Base-by-base conservation (phyloP, 1,139 yeast genomes). In the Lodderomyces jiufengensis region DNA sequence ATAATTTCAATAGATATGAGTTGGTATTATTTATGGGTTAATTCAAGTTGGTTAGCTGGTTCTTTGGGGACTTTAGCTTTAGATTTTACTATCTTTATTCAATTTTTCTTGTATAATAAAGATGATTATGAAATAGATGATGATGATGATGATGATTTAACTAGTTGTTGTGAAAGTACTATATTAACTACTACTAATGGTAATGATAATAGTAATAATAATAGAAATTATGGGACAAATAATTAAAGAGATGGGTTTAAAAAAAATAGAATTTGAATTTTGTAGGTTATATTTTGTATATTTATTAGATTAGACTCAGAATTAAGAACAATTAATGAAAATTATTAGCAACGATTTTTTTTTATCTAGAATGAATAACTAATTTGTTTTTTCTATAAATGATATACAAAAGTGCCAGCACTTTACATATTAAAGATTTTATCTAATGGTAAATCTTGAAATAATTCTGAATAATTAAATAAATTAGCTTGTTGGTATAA, bases 41-140 rank as follows among this genome's bases (percentile, higher is more conserved):
- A 90, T 57, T 77, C 88, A 5, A 83, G 95, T 15, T 92, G 98
- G 98, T 69, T 92, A 40, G 80, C 90, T 2, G 98, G 98, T 1
- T 81, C 95, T 27, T 70, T 84, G 33, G 98, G 98, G 5, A 90
- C 98, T 4, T 69, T 92, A 47, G 65, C 74, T 2, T 73, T 90
- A 60, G 98, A 92, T 59, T 82, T 87, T 45, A 70, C 84, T 31
- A 92, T 92, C 15, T 90, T 92, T 52, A 60, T 78, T 31, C 98
- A 92, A 61, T 90, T 92, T 58, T 88, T 88, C 71, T 50, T 82
- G 33, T 90, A 90, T 63, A 80, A 78, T 45, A 47, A 47, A 33
- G 43, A 41, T 8, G 40, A 48, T n/a, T n/a, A n/a, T 15, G 20
- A 18, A 18, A 5, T 18, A 18, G 25, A 28, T 28, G 40, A 39